A percentile compares a stretch with the other conserved stretches of the same genome.
Evolutionary conservation across 805 yeast genomes (phyloP).

Genomic region (Candida insectalens): DNA sequence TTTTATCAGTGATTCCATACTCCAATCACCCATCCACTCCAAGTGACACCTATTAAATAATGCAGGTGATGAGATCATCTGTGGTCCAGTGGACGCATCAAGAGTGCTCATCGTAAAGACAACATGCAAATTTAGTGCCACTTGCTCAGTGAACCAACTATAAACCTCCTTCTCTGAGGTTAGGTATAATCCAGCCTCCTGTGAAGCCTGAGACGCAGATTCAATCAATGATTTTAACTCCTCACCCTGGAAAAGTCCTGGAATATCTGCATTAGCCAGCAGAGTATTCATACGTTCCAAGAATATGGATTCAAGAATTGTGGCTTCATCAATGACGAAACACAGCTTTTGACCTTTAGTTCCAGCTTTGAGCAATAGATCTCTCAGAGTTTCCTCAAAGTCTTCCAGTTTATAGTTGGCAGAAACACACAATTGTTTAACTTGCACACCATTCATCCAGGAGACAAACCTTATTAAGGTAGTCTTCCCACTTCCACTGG

Average conservation of each 20-base stretch:
- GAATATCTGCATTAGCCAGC: slow-evolving; percentile 88
- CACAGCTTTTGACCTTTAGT: slow-evolving; percentile 54
- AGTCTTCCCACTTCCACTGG: slow-evolving; percentile 74
- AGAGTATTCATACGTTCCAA: slow-evolving; percentile 87
- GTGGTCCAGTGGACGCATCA: slow-evolving; percentile 25
- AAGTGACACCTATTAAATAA: slow-evolving; percentile 82
- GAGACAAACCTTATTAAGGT: slow-evolving; percentile 73
- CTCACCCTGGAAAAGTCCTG: slow-evolving; percentile 78
- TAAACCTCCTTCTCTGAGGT: slow-evolving; percentile 65
- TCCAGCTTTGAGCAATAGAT: slow-evolving; percentile 39
- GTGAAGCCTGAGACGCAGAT: slow-evolving; percentile 46
- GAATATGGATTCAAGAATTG: slow-evolving; percentile 66
- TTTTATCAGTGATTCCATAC: slow-evolving; percentile 34
- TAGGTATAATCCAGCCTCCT: slow-evolving; percentile 48
- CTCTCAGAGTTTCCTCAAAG: slow-evolving; percentile 58
- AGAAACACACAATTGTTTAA: slow-evolving; percentile 48
- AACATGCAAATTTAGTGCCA: slow-evolving; percentile 70
- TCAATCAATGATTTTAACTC: slow-evolving; percentile 44
- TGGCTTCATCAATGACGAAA: slow-evolving; percentile 73
- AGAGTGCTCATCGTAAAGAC: slow-evolving; percentile 66
- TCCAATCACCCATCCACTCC: slow-evolving; percentile 87
- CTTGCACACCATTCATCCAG: slow-evolving; percentile 77
- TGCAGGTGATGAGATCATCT: slow-evolving; percentile 73
- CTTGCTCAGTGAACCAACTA: slow-evolving; percentile 61
- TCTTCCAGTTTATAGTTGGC: slow-evolving; percentile 45